Base-by-base conservation (phyloP, 2,329 filamentous ascomycete genomes). In the Helicocarpus griseus region DNA sequence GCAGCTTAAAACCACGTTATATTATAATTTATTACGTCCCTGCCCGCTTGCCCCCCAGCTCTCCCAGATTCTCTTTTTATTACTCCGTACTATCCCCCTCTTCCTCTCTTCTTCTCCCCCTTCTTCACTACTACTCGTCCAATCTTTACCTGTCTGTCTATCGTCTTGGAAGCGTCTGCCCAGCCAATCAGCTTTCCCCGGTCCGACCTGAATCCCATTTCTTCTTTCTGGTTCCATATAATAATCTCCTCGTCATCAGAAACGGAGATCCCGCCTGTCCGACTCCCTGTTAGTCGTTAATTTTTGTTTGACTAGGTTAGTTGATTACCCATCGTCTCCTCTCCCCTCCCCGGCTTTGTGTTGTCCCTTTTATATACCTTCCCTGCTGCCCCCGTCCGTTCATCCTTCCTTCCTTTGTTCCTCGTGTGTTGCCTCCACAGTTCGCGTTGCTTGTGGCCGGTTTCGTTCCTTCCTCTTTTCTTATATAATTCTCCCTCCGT, bases 261-360 rank as follows among this genome's bases (percentile, higher is more conserved):
- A 36, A 24, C 13, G 47, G 24, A 40, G 9, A 49, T 49, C 47
- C 47, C 47, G 24, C 22, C 47, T 41, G 47, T 49, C 47, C 47
- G 47, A 49, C 17, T 11, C 38, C 38, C 45, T 35, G 21, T 21
- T 5, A 19, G 21, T 38, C 14, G 29, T 38, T 24, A 35, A 29
- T 33, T 47, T 21, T 6, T 14, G 5, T 33, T 8, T 45, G 7
- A 19, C 4, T 13, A 14, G 24, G 21, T 22, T 40, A 19, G 24
- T 22, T 40, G 8, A 7, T 24, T 40, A 11, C 19, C 19, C 8
- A 24, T 9, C 2, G 11, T 45, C 41, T 31, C 41, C 24, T 45
- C 41, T 45, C 26, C 31, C 31, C n/a, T 29, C 24, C 21, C 6
- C 41, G 26, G 26, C 26, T 24, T 29, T 44, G 22, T n/a, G 13